A percentile compares a stretch with the other conserved stretches of the same genome.
These are phyloP conservation scores for Salvia sclarea DNA, from an alignment of 305 asterid genomes.

Conservation along the genomic window DNA sequence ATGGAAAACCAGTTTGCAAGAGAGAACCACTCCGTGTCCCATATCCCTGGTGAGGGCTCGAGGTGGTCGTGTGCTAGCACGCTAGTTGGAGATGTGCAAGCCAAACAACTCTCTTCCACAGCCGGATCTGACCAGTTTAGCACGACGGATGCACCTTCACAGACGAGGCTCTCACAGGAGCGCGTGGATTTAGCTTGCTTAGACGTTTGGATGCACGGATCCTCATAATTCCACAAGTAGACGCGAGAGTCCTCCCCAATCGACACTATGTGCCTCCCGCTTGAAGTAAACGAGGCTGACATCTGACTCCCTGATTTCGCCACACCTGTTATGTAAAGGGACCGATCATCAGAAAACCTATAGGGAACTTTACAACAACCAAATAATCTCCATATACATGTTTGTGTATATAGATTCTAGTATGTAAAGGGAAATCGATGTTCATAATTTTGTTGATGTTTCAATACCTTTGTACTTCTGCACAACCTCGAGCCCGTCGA, in stretches of 20 bases:
- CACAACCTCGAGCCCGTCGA: slow-evolving; percentile 74
- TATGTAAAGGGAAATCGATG: neutral
- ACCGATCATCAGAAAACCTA: neutral
- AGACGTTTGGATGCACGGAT: slow-evolving; percentile 40
- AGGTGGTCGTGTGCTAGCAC: slow-evolving; percentile 21
- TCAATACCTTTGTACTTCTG: slow-evolving; percentile 71
- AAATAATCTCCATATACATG: neutral
- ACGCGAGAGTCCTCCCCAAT: slow-evolving; percentile 73
- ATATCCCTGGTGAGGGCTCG: slow-evolving; percentile 29
- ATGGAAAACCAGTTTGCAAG: slow-evolving; percentile 64
- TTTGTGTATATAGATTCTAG: neutral
- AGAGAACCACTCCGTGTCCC: slow-evolving; percentile 60
- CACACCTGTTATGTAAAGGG: slow-evolving; percentile 44
- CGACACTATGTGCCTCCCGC: slow-evolving; percentile 66
- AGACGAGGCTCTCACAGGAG: slow-evolving; percentile 68
- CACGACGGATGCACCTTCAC: slow-evolving; percentile 53
- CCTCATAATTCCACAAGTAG: slow-evolving; percentile 68
- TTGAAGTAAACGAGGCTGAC: slow-evolving; percentile 66
- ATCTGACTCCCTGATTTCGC: slow-evolving; percentile 66
- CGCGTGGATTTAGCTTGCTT: slow-evolving; percentile 57
- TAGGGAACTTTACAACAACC: neutral
- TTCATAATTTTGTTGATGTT: neutral
- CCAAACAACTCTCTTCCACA: neutral
- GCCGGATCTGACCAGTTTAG: slow-evolving; percentile 56
- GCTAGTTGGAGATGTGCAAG: slow-evolving; percentile 19